Evolutionary conservation across 139 green algal genomes (phyloP), one percentile per base, ranked within the genome.

Genomic region (Chlamydomonas schloesseri): DNA sequence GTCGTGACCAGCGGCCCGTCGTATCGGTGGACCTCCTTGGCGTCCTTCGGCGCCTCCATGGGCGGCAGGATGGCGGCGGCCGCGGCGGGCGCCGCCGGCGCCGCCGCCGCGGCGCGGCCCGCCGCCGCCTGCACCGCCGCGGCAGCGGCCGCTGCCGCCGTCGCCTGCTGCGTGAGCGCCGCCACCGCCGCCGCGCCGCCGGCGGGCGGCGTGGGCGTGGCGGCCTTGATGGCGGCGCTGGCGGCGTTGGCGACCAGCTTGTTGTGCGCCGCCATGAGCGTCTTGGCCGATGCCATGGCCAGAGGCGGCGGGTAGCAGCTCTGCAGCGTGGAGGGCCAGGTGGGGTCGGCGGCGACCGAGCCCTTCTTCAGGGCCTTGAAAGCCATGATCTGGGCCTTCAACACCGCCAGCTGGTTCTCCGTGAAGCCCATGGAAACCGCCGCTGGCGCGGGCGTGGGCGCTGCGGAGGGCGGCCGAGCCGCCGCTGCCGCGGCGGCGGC

Each of bases 381-480:
- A 6, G 86, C 82, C 60, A 94, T 81, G 75, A 95, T 95, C 82
- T 95, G 92, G 21, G 91, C 64, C 33, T 86, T 88, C 42, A 95
- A 79, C 33, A 87, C 80, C 15, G 75, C 29, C 37, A 93, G 84
- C 87, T 95, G 92, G 47, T 89, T 86, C 8, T 83, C 78, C 5
- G 90, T 94, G 79, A 94, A 94, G n/a, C 87, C 84, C 53, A 87
- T 87, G 42, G 42, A 50, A 8, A n/a, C n/a, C n/a, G 86, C 64
- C 11, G 78, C 46, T 3, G 33, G 17, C 17, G 33, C 29, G 29
- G 64, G 64, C 31, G 33, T 3, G 33, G 33, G 14, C 2, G 67
- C 31, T 9, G 64, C 31, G 13, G 77, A 84, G 18, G 77, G 77
- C 37, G 77, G 77, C 37, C 77, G 77, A n/a, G n/a, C n/a, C n/a